A percentile compares a stretch with the other conserved stretches of the same genome.
Conservation (phyloP, 2,329 filamentous ascomycete species). For the Cadophora malorum region DNA sequence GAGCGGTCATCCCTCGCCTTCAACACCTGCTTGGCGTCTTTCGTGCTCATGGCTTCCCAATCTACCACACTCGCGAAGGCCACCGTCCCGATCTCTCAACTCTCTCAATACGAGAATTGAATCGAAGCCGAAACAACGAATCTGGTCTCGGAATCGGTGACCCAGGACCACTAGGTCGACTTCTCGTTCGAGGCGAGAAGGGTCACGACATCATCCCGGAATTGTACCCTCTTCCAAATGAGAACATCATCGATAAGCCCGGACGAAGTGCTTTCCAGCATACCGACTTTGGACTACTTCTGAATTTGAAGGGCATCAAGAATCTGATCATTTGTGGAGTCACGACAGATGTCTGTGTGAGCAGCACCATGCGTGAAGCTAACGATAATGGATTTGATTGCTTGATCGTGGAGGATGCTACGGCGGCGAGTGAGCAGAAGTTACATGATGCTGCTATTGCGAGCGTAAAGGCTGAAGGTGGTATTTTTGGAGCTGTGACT, state of each 20-base stretch:
- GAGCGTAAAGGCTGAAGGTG: slow-evolving; percentile 45
- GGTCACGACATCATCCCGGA: slow-evolving; percentile 63
- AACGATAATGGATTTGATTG: slow-evolving; percentile 47
- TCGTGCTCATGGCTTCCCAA: slow-evolving; percentile 49
- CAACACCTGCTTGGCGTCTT: slow-evolving; percentile 50
- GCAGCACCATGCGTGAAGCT: slow-evolving; percentile 46
- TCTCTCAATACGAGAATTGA: slow-evolving; percentile 59
- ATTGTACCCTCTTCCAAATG: slow-evolving; percentile 38
- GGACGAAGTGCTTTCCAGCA: slow-evolving; percentile 49
- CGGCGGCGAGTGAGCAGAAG: slow-evolving; percentile 40
- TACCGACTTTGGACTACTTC: slow-evolving; percentile 46
- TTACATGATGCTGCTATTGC: slow-evolving; percentile 44
- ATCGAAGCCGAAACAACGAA: slow-evolving; percentile 58
- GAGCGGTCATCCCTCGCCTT: slow-evolving; percentile 53
- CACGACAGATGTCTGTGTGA: slow-evolving; percentile 48
- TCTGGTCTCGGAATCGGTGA: slow-evolving; percentile 56
- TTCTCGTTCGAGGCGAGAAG: slow-evolving; percentile 62
- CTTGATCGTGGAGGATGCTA: slow-evolving; percentile 44
- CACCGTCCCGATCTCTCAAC: slow-evolving; percentile 62
- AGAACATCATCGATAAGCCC: slow-evolving; percentile 47
- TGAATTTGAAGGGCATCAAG: slow-evolving; percentile 44
- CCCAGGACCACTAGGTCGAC: slow-evolving; percentile 62
- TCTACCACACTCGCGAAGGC: slow-evolving; percentile 59
- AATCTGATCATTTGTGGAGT: slow-evolving; percentile 46
- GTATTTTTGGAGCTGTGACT: slow-evolving; percentile 47